Base-by-base conservation (phyloP, 768 basidiomycete species). In the Mycena filopes region DNA sequence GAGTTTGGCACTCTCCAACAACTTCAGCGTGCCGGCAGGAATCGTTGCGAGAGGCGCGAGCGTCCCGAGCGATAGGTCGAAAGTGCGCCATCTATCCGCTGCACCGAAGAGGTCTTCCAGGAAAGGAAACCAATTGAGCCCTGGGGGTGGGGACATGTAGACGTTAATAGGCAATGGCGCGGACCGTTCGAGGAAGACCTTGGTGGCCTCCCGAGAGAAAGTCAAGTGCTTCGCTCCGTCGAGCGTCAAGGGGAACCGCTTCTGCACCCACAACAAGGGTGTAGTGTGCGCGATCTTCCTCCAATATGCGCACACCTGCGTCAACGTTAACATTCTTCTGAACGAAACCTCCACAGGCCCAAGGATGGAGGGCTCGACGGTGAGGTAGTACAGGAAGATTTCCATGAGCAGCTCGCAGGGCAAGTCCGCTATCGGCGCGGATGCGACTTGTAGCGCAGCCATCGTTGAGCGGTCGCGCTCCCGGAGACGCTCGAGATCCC, bases 101-200 rank as follows among this genome's bases (percentile, higher is more conserved):
- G n/a, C 28, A 10, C n/a, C 51, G 11, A 54, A 55, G 3, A 62
- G 42, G 7, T 40, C 20, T 6, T 54, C 20, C 42, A 62, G 7
- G 29, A 54, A 7, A n/a, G 29, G 51, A 9, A 26, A 2, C 18
- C 26, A 13, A 3, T 26, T 4, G 26, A 20, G 4, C 21, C 20
- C 5, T 7, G 21, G 18, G 38, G 15, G 2, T 2, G 36, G 10
- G 10, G 36, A 3, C 36, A n/a, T n/a, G n/a, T n/a, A 36, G 36
- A 36, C 5, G 36, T 11, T 36, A 13, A 62, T 21, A 3, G 60
- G 31, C 42, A 62, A 40, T 7, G 60, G 60, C 12, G 60, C 43
- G 18, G 50, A 53, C 9, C 60, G 49, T 41, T 62, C 50, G 11
- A 62, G 31, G 28, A 54, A 55, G n/a, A 54, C 33, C 25, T 54